phyloP scores from a whole-genome alignment of 2,329 filamentous ascomycete genomes.

The Botryosphaeria dothidea region DNA sequence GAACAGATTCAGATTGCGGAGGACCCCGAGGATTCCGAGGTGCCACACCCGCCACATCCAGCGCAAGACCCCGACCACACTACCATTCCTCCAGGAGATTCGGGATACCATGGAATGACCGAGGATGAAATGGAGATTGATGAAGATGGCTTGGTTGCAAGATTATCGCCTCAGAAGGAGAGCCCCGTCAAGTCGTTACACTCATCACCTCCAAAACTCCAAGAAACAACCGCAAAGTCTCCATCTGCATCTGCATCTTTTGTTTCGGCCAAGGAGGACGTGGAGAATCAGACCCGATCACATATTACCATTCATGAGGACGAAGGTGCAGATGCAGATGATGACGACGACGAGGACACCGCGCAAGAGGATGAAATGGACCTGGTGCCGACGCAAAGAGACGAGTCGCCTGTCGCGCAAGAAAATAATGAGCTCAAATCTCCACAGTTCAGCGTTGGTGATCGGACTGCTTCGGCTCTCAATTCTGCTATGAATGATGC shows the following conservation, averaged over 20 bases:
- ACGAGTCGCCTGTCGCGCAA: background rate
- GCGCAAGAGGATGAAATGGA: constrained; percentile 26
- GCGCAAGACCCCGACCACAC: constrained; percentile 17
- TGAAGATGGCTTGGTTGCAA: constrained; percentile 16
- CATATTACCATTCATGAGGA: constrained; percentile 21
- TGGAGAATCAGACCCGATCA: constrained; percentile 27
- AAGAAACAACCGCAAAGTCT: background rate
- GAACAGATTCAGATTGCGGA: constrained; percentile 62
- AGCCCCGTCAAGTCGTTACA: constrained; percentile 29
- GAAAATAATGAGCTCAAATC: constrained; percentile 22
- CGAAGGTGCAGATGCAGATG: constrained; percentile 22
- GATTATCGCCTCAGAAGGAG: constrained; percentile 20
- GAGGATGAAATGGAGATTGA: constrained; percentile 53
- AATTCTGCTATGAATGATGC: constrained; percentile 27
- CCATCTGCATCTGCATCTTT: constrained; percentile 44
- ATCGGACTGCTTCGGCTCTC: constrained; percentile 34
- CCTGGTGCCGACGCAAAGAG: constrained; percentile 7
- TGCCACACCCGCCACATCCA: constrained; percentile 20
- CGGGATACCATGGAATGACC: constrained; percentile 70
- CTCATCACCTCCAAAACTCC: constrained; percentile 9
- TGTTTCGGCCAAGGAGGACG: constrained; percentile 49
- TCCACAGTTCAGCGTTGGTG: constrained; percentile 34
- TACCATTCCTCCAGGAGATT: constrained; percentile 48
- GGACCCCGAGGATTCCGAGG: constrained; percentile 45
- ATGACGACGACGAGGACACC: constrained; percentile 22